Base-by-base conservation (phyloP, 257 asterid genomes). In the Solanum sejunctum region DNA sequence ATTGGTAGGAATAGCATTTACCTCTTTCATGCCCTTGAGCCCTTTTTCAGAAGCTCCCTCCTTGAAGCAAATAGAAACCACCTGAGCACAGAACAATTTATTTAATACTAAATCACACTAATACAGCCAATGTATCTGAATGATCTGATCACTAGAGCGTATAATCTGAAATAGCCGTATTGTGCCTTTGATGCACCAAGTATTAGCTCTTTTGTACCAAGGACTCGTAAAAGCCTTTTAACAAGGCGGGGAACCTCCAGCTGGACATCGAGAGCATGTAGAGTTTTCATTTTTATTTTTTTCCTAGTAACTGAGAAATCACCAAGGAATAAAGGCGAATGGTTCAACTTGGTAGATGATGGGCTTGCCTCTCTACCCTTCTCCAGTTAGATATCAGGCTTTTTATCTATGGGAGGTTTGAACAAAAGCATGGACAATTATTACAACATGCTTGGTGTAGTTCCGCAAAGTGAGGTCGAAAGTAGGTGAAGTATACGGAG, bases 21-120 rank as follows among this genome's bases (percentile, higher is more conserved):
- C 89, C 89, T 60, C 84, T 58, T 67, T 86, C 86, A 86, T 82
- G 81, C 81, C 47, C 81, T 78, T 52, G 20, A 81, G 81, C 49
- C 26, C 91, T 75, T 41, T 78, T 23, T 8, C 86, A 28, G 89
- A 73, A 39, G 86, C 71, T 69, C 88, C 88, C 84, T 85, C 83
- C 63, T 86, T 86, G 82, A 82, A 64, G 67, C 85, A 78, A 54
- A 86, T 16, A 55, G 91, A 86, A 57, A 84, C 80, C n/a, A 86
- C 85, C 91, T 88, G 86, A 57, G 54, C 36, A 80, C 23, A 80
- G 52, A 18, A 10, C 43, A 18, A 75, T 85, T 21, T 49, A 61
- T 82, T 51, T 49, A 47, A 83, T 52, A 60, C 43, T 26, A 10
- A 77, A 77, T 26, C 82, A 49, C 23, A 77, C 47, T 51, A 77